phyloP scores from a whole-genome alignment of 495 filamentous ascomycete genomes.

The Lentithecium fluviatile region DNA sequence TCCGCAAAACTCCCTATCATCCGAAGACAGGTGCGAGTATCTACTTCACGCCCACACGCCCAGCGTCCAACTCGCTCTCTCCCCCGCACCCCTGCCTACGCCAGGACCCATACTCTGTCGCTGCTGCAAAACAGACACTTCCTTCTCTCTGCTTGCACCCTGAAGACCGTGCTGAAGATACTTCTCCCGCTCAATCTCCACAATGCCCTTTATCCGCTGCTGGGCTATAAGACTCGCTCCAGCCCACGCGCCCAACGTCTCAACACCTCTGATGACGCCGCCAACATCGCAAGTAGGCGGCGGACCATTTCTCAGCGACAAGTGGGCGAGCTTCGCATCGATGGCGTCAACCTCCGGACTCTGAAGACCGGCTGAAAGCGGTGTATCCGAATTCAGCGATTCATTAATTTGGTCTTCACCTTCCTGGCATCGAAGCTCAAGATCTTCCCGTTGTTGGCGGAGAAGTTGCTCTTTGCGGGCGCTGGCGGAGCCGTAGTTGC shows the following conservation, averaged over 20 bases:
- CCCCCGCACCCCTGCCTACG: constrained; percentile 52
- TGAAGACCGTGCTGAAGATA: constrained; percentile 75
- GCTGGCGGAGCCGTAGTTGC: constrained; percentile 41
- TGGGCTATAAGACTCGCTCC: constrained; percentile 76
- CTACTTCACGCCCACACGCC: constrained; percentile 63
- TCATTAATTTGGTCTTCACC: constrained; percentile 18
- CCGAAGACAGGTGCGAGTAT: too few relatives aligned
- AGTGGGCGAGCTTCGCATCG: constrained; percentile 20
- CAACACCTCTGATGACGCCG: constrained; percentile 69
- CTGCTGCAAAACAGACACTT: constrained; percentile 56
- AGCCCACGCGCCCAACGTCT: constrained; percentile 84
- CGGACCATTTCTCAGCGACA: constrained; percentile 13
- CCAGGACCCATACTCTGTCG: constrained; percentile 63
- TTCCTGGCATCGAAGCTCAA: constrained; percentile 33
- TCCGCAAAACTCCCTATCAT: too few relatives aligned
- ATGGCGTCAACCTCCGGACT: constrained; percentile 32
- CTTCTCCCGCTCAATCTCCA: constrained; percentile 81
- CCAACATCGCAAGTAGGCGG: constrained; percentile 38
- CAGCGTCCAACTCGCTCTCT: constrained; percentile 72
- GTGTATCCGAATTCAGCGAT: constrained; percentile 15
- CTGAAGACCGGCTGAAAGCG: constrained; percentile 19
- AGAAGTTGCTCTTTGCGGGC: constrained; percentile 41
- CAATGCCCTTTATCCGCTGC: constrained; percentile 72
- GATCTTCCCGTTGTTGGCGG: constrained; percentile 40
- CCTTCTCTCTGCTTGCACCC: constrained; percentile 65